These are phyloP conservation scores for Calocera viscosa DNA, from an alignment of 768 basidiomycete genomes.

Conservation along the genomic window DNA sequence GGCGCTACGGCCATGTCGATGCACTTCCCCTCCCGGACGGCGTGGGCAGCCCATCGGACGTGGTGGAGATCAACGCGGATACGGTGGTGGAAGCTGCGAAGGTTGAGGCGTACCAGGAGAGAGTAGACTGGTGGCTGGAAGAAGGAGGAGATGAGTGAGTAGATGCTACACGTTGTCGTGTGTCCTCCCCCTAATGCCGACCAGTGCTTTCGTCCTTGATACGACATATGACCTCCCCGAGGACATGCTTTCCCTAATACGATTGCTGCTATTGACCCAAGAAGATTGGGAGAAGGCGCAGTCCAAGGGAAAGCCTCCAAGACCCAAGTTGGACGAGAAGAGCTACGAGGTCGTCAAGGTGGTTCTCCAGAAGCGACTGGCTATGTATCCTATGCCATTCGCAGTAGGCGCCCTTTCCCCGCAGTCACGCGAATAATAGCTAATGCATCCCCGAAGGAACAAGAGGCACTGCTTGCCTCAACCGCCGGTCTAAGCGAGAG, in stretches of 20 bases:
- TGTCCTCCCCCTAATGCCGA: conserved; percentile 13
- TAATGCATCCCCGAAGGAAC: conserved; percentile 12
- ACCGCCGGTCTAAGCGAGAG: neutral
- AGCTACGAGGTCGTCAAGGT: conserved; percentile 38
- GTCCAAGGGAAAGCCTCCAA: conserved; percentile 59
- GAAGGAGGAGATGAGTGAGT: conserved; percentile 74
- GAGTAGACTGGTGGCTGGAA: conserved; percentile 91
- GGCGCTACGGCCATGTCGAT: conserved; percentile 90
- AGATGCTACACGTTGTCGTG: neutral
- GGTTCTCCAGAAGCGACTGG: conserved; percentile 40
- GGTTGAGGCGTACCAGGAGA: conserved; percentile 32
- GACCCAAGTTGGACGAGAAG: conserved; percentile 44
- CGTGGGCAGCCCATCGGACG: conserved; percentile 63
- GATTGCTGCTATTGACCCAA: conserved; percentile 44
- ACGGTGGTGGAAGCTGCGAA: conserved; percentile 35
- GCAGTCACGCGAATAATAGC: neutral
- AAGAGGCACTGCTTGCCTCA: conserved; percentile 11
- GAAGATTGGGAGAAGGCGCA: conserved; percentile 49
- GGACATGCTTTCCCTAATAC: conserved; percentile 50
- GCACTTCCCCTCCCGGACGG: conserved; percentile 42
- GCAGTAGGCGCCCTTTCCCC: conserved; percentile 35
- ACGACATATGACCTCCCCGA: conserved; percentile 41
- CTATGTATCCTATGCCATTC: conserved; percentile 45
- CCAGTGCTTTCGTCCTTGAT: conserved; percentile 46
- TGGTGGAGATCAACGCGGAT: conserved; percentile 68